Conservation (phyloP, 2,329 filamentous ascomycete species). For the Fusarium subglutinans region DNA sequence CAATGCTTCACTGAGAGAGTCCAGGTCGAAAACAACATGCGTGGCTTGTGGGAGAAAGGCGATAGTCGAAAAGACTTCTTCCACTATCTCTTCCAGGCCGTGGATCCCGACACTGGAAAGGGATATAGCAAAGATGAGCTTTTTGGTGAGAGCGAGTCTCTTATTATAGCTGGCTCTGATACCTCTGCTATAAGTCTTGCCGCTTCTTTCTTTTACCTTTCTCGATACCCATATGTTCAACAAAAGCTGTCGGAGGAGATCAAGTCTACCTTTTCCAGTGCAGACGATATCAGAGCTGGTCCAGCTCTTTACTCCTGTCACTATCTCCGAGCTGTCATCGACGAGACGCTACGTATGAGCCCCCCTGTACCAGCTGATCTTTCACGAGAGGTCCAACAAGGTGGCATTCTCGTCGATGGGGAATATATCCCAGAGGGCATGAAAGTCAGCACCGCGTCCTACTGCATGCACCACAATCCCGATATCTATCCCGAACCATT, state of each 20-base stretch:
- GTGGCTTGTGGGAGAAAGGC: neutral
- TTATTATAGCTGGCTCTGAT: constrained; percentile 38
- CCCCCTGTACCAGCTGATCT: constrained; percentile 34
- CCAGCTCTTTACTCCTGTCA: constrained; percentile 19
- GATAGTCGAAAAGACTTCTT: constrained; percentile 39
- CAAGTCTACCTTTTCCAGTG: constrained; percentile 3
- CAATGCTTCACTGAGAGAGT: constrained; percentile 29
- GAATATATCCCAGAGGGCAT: constrained; percentile 24
- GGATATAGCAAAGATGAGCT: constrained; percentile 37
- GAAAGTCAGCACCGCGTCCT: constrained; percentile 14
- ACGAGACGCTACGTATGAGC: constrained; percentile 38
- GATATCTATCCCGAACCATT: constrained; percentile 19
- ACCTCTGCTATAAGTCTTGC: constrained; percentile 28
- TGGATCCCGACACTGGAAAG: constrained; percentile 39
- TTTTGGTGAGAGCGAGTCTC: constrained; percentile 38
- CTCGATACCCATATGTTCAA: constrained; percentile 4
- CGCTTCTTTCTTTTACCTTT: constrained; percentile 35
- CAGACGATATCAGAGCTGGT: constrained; percentile 17
- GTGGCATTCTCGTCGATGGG: constrained; percentile 24
- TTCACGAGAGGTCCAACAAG: constrained; percentile 25
- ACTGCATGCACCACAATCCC: constrained; percentile 29
- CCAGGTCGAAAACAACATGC: constrained; percentile 9
- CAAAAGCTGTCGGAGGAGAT: constrained; percentile 23
- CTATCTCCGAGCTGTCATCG: constrained; percentile 41
- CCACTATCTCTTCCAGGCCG: constrained; percentile 31